These are phyloP conservation scores for Lodderomyces theae DNA, from an alignment of 1,139 yeast genomes.

Conservation along the genomic window DNA sequence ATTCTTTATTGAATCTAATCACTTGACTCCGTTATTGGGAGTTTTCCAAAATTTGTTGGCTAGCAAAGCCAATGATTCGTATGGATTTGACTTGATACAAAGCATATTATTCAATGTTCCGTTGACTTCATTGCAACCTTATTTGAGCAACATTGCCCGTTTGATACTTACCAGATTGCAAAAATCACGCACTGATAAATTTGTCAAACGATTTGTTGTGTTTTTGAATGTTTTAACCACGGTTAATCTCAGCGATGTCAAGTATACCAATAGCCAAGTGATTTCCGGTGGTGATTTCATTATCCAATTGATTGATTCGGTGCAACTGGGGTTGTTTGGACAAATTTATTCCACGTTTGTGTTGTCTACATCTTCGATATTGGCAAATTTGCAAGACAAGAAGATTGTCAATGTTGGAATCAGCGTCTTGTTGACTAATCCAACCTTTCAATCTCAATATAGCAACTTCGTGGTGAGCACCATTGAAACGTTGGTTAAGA, in stretches of 20 bases:
- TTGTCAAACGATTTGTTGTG: constrained; percentile 66
- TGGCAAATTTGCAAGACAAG: constrained; percentile 69
- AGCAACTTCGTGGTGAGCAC: constrained; percentile 46
- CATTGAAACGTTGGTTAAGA: constrained; percentile 50
- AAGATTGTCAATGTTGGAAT: constrained; percentile 76
- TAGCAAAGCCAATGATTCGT: constrained; percentile 72
- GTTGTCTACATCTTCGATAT: constrained; percentile 61
- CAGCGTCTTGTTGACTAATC: constrained; percentile 42
- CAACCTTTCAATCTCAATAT: constrained; percentile 31
- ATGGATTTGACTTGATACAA: constrained; percentile 84
- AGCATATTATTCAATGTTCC: constrained; percentile 62
- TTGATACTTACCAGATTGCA: constrained; percentile 79
- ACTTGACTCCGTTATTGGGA: constrained; percentile 78
- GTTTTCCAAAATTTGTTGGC: constrained; percentile 94
- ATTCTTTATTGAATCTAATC: constrained; percentile 40
- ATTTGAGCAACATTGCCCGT: constrained; percentile 68
- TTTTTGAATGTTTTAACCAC: constrained; percentile 58
- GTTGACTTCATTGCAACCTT: constrained; percentile 47
- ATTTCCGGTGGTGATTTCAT: constrained; percentile 51
- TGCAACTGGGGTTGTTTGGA: constrained; percentile 62
- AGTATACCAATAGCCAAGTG: constrained; percentile 14
- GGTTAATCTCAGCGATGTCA: constrained; percentile 31
- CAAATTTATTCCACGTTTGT: constrained; percentile 64
- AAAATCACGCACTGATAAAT: constrained; percentile 77
- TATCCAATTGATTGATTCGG: constrained; percentile 56